A percentile compares a stretch with the other conserved stretches of the same genome.
phyloP scores from a whole-genome alignment of 257 asterid genomes.

The Haberlea rhodopensis region DNA sequence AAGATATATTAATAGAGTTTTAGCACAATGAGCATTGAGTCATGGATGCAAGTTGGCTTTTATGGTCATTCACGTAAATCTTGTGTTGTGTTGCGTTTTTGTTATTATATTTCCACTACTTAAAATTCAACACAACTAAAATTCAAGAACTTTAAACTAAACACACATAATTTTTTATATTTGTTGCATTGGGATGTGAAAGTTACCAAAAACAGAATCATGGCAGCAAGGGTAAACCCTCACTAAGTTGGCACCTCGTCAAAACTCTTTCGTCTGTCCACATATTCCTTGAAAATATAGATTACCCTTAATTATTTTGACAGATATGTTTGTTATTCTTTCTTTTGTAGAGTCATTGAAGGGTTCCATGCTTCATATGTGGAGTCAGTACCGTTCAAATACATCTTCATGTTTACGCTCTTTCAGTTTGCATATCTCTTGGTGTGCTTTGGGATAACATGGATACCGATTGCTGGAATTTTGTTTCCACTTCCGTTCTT shows the following conservation, averaged over 20 bases:
- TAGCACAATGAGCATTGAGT: too few relatives aligned
- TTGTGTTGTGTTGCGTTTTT: too few relatives aligned
- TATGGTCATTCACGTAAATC: too few relatives aligned
- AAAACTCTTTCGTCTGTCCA: neutral
- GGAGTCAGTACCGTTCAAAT: constrained; percentile 53
- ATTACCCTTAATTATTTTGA: neutral
- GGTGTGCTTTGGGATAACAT: constrained; percentile 54
- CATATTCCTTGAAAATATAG: neutral
- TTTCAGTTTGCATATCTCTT: constrained; percentile 45
- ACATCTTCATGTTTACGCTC: constrained; percentile 45
- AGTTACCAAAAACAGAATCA: too few relatives aligned
- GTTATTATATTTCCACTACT: too few relatives aligned
- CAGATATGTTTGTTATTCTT: neutral
- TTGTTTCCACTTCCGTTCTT: constrained; percentile 61
- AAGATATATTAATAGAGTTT: too few relatives aligned
- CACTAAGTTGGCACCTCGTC: neutral
- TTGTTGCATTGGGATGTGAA: too few relatives aligned
- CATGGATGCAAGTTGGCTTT: too few relatives aligned
- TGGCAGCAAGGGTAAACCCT: neutral
- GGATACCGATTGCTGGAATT: constrained; percentile 68
- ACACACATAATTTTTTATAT: too few relatives aligned
- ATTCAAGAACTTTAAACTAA: too few relatives aligned
- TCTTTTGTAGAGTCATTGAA: constrained; percentile 41
- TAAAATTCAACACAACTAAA: too few relatives aligned
- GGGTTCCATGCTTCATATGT: constrained; percentile 52